Evolutionary conservation across 495 filamentous ascomycete genomes (phyloP), one percentile per base, ranked within the genome.

Genomic region (Penicillium psychrofluorescens): DNA sequence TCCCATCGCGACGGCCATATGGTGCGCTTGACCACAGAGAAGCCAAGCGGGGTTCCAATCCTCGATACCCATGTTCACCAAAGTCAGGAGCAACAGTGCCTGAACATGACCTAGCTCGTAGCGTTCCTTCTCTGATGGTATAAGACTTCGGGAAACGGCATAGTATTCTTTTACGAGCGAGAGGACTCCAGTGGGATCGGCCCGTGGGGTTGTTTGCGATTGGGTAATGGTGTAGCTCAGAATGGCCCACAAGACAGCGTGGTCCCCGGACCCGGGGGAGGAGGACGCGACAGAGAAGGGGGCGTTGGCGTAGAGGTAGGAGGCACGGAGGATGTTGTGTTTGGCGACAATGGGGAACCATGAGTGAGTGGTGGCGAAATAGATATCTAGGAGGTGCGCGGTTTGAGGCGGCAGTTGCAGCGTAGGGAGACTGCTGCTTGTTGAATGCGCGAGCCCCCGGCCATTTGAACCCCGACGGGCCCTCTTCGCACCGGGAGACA

Each of bases 261-360:
- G 79, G 29, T 77, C 76, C 1, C 77, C 77, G 12, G 74, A 77
- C 9, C 67, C 67, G 8, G 71, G 51, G 6, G 51, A 64, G 15
- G 43, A 51, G 44, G 66, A 46, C 50, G 63, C 35, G 47, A 69
- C 41, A 64, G 77, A 50, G 49, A 73, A 39, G 53, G 73, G 39
- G 46, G 71, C 34, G 62, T 73, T 74, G 39, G 72, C 64, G 46
- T 76, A 74, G 35, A 67, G 58, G 56, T 78, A 76, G 11, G 70
- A 69, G 10, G 71, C 59, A 37, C 73, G 74, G 6, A 80, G 63
- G 9, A 87, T 65, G 44, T 79, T 80, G 53, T 85, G 79, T 54
- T 85, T 86, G 22, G 85, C 79, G 29, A 82, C 64, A 33, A 87
- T 78, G 4, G 85, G 85, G 12, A 88, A 72, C 84, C 84, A 89